These are phyloP conservation scores for Elongisporangium undulatum DNA, from an alignment of 352 stramenopile genomes.

Conservation along the genomic window DNA sequence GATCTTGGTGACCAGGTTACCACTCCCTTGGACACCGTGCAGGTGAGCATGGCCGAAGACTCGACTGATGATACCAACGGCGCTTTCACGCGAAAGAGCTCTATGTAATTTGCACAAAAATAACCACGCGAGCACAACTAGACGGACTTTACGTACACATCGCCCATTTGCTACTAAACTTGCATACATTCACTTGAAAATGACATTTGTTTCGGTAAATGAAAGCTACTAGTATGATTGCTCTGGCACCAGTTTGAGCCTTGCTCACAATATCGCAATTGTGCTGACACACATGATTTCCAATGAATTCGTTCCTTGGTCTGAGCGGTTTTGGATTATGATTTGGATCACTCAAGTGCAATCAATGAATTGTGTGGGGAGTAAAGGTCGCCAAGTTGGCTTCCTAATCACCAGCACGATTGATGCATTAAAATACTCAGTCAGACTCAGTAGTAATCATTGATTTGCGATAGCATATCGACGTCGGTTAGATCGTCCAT, in stretches of 20 bases:
- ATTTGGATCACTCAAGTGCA: no score
- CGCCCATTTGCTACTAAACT: background rate
- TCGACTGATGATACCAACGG: background rate
- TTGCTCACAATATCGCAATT: no score
- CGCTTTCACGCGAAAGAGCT: slow-evolving; percentile 3
- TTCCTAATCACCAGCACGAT: no score
- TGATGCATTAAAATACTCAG: slow-evolving; percentile 7
- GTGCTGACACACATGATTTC: no score
- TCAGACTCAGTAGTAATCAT: slow-evolving; percentile 17
- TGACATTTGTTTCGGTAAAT: background rate
- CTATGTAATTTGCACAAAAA: slow-evolving; percentile 1
- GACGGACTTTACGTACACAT: background rate
- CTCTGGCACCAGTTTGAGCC: no score
- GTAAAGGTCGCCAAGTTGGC: no score
- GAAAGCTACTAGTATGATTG: no score
- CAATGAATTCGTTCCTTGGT: no score
- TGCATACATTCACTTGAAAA: background rate
- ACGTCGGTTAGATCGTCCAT: slow-evolving; percentile 58
- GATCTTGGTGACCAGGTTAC: slow-evolving; percentile 15
- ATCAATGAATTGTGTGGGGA: no score
- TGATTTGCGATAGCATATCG: slow-evolving; percentile 45
- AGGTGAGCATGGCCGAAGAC: slow-evolving; percentile 4
- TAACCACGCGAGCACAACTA: background rate
- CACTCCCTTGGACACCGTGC: slow-evolving; percentile 12
- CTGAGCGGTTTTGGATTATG: no score